Percentiles rank a stretch among this genome's conserved stretches.
Evolutionary conservation across 345 rosid genomes (phyloP).

Genomic region (Sonneratia alba): DNA sequence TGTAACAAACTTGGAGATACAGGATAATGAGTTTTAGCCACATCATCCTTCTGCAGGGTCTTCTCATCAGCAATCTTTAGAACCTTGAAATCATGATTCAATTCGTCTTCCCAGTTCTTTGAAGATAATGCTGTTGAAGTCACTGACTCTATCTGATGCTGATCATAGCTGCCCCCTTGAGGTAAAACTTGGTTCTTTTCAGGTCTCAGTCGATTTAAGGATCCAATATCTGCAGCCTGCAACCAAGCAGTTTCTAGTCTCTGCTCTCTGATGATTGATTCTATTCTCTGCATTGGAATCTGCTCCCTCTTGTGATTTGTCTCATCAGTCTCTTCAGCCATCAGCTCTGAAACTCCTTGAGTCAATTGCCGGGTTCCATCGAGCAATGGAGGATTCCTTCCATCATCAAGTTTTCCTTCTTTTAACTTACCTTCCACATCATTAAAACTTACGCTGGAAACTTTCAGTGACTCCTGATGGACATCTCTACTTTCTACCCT

Average conservation of each 20-base stretch:
- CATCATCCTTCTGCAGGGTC: constrained; percentile 44
- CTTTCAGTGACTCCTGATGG: constrained; percentile 28
- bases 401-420: constrained; percentile 19
- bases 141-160: constrained; percentile 35
- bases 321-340: constrained; percentile 29
- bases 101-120: constrained; percentile 62
- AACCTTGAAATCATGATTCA: constrained; percentile 56
- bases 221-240: constrained; percentile 77
- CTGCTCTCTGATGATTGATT: constrained; percentile 91
- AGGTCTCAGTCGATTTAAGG: constrained; percentile 49
- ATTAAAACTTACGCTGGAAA: constrained; percentile 30
- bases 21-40: constrained; percentile 37
- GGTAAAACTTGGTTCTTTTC: constrained; percentile 89
- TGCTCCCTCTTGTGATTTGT: constrained; percentile 38
- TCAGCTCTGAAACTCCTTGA: constrained; percentile 23
- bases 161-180: constrained; percentile 52
- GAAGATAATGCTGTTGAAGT: constrained; percentile 41
- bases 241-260: constrained; percentile 94
- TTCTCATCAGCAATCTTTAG: constrained; percentile 48
- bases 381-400: constrained; percentile 18
- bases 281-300: constrained; percentile 79
- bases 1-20: constrained; percentile 88
- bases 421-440: constrained; percentile 27
- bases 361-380: constrained; percentile 19
- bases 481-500: constrained; percentile 28